phyloP scores from a whole-genome alignment of 2,329 filamentous ascomycete genomes.

The Xylaria sp. region DNA sequence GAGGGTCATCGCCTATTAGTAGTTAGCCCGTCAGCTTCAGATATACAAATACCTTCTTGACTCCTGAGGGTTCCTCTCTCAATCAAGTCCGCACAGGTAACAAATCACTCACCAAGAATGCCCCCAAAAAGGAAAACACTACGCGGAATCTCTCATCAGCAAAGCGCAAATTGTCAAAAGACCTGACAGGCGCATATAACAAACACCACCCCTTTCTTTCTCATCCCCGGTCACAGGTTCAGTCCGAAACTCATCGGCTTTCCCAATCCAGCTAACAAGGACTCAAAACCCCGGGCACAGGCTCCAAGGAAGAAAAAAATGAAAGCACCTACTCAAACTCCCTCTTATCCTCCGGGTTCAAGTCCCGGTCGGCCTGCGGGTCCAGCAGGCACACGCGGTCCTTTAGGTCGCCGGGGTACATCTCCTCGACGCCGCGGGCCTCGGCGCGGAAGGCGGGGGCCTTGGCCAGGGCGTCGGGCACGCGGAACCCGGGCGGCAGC shows the following conservation, averaged over 20 bases:
- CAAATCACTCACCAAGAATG: conserved; percentile 84
- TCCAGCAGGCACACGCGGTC: conserved; percentile 85
- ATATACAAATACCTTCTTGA: no score
- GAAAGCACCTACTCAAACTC: no score
- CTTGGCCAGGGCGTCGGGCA: conserved; percentile 60
- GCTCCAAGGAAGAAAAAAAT: no score
- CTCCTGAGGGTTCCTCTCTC: no score
- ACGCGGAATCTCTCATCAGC: no score
- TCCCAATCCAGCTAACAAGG: no score
- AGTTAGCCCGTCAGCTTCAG: neutral
- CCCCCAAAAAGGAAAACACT: conserved; percentile 93
- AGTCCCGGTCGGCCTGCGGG: conserved; percentile 77
- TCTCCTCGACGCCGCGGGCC: conserved; percentile 76
- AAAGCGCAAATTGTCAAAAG: no score
- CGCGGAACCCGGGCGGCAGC: conserved; percentile 68
- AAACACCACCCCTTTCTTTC: no score
- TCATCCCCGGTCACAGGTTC: no score
- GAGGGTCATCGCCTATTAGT: conserved; percentile 81
- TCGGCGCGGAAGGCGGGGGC: conserved; percentile 71
- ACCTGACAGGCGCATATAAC: no score
- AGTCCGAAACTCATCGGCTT: no score
- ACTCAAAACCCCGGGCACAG: no score
- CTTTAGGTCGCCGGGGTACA: conserved; percentile 72
- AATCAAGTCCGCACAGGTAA: neutral
- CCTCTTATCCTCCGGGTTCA: conserved; percentile 81